Evolutionary conservation across 2,329 filamentous ascomycete genomes (phyloP).

Genomic region (Trichophyton benhamiae): DNA sequence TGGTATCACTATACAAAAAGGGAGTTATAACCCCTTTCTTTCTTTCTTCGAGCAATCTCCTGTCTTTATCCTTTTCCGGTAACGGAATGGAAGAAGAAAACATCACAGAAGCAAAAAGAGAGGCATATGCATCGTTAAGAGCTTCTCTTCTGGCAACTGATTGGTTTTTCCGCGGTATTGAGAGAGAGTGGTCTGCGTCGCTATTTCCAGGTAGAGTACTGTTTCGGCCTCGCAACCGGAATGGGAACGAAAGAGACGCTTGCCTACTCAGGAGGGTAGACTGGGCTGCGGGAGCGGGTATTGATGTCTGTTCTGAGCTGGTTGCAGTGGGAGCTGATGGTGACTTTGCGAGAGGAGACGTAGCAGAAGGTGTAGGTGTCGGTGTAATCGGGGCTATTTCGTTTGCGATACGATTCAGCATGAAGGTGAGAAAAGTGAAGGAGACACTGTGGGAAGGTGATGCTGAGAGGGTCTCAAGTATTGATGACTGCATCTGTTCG

Average conservation of each 20-base stretch:
- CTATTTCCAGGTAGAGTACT: constrained; percentile 6
- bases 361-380: constrained; percentile 9
- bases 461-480: constrained; percentile 62
- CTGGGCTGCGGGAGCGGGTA: constrained; percentile 16
- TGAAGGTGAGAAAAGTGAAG: constrained; percentile 75
- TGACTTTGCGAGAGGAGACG: constrained; percentile 17
- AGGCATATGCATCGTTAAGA: constrained; percentile 51
- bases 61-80: constrained; percentile 45
- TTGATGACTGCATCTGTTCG: constrained; percentile 47
- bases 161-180: constrained; percentile 33
- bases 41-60: constrained; percentile 48
- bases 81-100: constrained; percentile 40
- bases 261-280: background rate
- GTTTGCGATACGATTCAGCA: constrained; percentile 49
- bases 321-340: constrained; percentile 17
- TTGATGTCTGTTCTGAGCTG: constrained; percentile 20
- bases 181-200: background rate
- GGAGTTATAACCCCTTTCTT: constrained; percentile 57
- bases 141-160: constrained; percentile 44
- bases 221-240: constrained; percentile 10
- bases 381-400: constrained; percentile 38
- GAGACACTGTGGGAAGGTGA: constrained; percentile 73
- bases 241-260: constrained; percentile 11
- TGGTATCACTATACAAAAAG: constrained; percentile 43
- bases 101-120: constrained; percentile 51